These are phyloP conservation scores for Coniella lustricola DNA, from an alignment of 2,329 filamentous ascomycete genomes.

Conservation along the genomic window DNA sequence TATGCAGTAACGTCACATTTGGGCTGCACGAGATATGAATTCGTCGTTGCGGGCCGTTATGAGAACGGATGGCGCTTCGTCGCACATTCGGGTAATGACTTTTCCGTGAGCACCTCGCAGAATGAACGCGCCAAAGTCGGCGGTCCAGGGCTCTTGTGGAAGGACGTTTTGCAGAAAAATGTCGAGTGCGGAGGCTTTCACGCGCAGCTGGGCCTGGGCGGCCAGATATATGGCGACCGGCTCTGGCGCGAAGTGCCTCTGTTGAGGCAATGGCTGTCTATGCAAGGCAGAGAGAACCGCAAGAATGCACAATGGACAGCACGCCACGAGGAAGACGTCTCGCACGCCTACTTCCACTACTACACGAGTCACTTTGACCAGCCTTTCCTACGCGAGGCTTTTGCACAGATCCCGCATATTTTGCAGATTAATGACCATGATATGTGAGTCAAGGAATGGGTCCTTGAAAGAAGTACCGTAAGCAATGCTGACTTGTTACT, in stretches of 20 bases:
- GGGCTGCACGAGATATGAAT: conserved; percentile 97
- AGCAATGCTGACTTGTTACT: conserved; percentile 6
- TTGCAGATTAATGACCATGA: conserved; percentile 94
- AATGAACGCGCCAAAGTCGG: conserved; percentile 81
- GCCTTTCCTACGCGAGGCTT: conserved; percentile 86
- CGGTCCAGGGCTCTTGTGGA: conserved; percentile 95
- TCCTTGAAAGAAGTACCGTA: conserved; percentile 60
- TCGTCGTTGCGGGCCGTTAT: conserved; percentile 81
- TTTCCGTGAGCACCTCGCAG: conserved; percentile 77
- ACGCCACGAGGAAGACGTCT: conserved; percentile 89
- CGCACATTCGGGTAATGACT: conserved; percentile 93
- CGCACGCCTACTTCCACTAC: conserved; percentile 97
- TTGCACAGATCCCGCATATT: conserved; percentile 93
- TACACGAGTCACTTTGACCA: conserved; percentile 99
- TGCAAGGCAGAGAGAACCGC: conserved; percentile 86
- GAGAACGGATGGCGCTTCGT: conserved; percentile 95
- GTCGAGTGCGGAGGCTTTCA: conserved; percentile 95
- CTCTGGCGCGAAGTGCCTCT: conserved; percentile 94
- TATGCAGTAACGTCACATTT: conserved; percentile 96
- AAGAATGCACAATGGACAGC: conserved; percentile 90
- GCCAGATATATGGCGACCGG: conserved; percentile 91
- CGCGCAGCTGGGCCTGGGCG: conserved; percentile 82
- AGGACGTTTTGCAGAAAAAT: conserved; percentile 96
- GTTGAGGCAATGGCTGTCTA: conserved; percentile 89
- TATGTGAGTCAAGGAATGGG: conserved; percentile 85